Conservation (phyloP, 2,329 filamentous ascomycete genomes). For the Rosellinia necatrix region DNA sequence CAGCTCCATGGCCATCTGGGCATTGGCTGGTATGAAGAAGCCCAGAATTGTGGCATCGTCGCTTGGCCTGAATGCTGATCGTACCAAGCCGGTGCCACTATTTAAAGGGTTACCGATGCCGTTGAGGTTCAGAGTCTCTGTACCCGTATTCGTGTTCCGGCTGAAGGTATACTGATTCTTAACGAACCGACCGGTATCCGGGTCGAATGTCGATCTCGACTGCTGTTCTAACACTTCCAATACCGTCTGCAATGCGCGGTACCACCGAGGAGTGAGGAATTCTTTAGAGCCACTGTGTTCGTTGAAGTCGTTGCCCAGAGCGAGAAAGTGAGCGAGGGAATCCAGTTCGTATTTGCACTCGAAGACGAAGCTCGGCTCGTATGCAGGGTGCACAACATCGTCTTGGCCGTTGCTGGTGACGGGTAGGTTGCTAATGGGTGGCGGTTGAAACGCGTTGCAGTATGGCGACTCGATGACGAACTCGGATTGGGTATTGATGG, state of each 20-base stretch:
- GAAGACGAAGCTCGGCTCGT: constrained; percentile 84
- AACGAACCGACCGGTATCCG: constrained; percentile 64
- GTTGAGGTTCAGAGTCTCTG: constrained; percentile 82
- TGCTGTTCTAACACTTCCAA: constrained; percentile 78
- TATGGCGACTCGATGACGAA: constrained; percentile 95
- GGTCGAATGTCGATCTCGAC: constrained; percentile 78
- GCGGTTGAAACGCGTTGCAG: constrained; percentile 98
- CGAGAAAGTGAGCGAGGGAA: constrained; percentile 89
- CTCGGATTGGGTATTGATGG: constrained; percentile 94
- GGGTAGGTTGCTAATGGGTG: constrained; percentile 76
- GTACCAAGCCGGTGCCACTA: constrained; percentile 79
- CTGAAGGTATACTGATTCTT: constrained; percentile 88
- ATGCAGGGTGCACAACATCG: constrained; percentile 83
- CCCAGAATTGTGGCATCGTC: constrained; percentile 94
- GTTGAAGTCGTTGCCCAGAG: constrained; percentile 84
- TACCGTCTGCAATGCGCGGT: constrained; percentile 74
- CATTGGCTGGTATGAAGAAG: constrained; percentile 94
- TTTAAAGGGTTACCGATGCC: constrained; percentile 93
- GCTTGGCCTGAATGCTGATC: constrained; percentile 91
- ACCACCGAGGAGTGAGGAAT: constrained; percentile 81
- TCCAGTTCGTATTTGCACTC: constrained; percentile 99
- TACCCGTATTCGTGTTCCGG: constrained; percentile 77
- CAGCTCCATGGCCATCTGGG: constrained; percentile 92
- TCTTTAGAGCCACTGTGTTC: constrained; percentile 76
- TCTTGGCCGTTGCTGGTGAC: constrained; percentile 78